These are phyloP conservation scores for Microbotryum intermedium DNA, from an alignment of 1,284 basidiomycete species.

Conservation along the genomic window DNA sequence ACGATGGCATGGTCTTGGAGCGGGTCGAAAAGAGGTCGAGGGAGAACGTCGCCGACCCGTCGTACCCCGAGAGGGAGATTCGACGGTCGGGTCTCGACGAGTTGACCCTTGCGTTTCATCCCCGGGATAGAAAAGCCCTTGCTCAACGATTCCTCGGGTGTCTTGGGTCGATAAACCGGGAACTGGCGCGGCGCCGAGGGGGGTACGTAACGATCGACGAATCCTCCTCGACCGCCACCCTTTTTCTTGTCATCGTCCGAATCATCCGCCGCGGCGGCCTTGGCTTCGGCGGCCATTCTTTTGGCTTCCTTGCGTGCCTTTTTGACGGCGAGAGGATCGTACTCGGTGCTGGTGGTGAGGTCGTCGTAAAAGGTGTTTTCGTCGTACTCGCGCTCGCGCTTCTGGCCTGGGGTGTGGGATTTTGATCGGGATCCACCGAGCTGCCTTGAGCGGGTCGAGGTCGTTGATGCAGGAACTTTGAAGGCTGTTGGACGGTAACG, in stretches of 20 bases:
- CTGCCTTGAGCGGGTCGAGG: slow-evolving; percentile 3
- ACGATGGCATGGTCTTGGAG: slow-evolving; percentile 98
- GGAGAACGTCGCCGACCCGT: slow-evolving; percentile 70
- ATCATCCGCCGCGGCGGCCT: slow-evolving; percentile 46
- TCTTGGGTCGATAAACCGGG: slow-evolving; percentile 75
- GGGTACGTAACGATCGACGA: slow-evolving; percentile 25
- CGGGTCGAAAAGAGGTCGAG: slow-evolving; percentile 87
- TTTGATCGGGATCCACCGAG: slow-evolving; percentile 4
- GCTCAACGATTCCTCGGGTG: slow-evolving; percentile 53
- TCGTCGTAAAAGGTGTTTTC: slow-evolving; percentile 29
- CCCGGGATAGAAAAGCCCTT: slow-evolving; percentile 71
- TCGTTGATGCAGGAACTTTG: slow-evolving; percentile 17
- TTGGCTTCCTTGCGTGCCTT: slow-evolving; percentile 47
- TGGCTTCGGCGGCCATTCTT: slow-evolving; percentile 11
- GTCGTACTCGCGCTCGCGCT: slow-evolving; percentile 21
- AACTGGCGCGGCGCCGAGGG: slow-evolving; percentile 42
- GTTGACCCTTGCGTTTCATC: slow-evolving; percentile 68
- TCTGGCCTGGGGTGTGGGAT: neutral
- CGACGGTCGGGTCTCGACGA: slow-evolving; percentile 56
- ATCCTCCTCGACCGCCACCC: slow-evolving; percentile 51
- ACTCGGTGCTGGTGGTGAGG: neutral
- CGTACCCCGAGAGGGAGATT: slow-evolving; percentile 78
- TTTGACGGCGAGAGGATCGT: slow-evolving; percentile 5
- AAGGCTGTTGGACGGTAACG: slow-evolving; percentile 10
- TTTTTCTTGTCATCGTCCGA: slow-evolving; percentile 40